phyloP scores from a whole-genome alignment of 2,329 filamentous ascomycete species.

The Amphichorda felina region DNA sequence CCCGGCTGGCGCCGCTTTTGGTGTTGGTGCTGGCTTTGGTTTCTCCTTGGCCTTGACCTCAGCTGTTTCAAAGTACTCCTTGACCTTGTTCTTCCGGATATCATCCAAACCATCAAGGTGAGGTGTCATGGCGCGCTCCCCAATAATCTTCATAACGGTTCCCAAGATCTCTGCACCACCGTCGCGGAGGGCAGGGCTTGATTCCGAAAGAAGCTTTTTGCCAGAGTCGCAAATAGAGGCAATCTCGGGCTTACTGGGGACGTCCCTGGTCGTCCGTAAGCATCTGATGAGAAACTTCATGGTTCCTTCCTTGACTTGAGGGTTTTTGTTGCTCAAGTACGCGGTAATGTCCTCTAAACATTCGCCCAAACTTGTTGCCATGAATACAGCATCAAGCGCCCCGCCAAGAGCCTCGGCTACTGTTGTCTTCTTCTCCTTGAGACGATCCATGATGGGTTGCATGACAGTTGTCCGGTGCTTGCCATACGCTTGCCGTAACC shows the following conservation, averaged over 20 bases:
- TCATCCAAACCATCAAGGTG: slow-evolving; percentile 89
- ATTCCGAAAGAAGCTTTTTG: slow-evolving; percentile 85
- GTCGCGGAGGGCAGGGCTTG: slow-evolving; percentile 71
- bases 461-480: slow-evolving; percentile 76
- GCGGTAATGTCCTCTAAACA: slow-evolving; percentile 85
- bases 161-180: slow-evolving; percentile 87
- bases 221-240: slow-evolving; percentile 75
- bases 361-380: slow-evolving; percentile 62
- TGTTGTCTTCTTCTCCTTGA: slow-evolving; percentile 93
- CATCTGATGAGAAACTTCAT: slow-evolving; percentile 88
- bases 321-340: slow-evolving; percentile 87
- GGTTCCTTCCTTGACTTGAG: slow-evolving; percentile 91
- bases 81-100: slow-evolving; percentile 89
- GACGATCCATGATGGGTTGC: slow-evolving; percentile 81
- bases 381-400: slow-evolving; percentile 63
- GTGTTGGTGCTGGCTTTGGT: slow-evolving; percentile 54
- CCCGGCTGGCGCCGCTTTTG: slow-evolving; percentile 6
- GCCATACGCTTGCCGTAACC: slow-evolving; percentile 63
- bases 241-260: slow-evolving; percentile 75
- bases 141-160: slow-evolving; percentile 97
- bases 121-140: slow-evolving; percentile 88
- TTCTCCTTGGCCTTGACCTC: slow-evolving; percentile 46
- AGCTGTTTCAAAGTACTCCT: slow-evolving; percentile 69
- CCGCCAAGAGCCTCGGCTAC: slow-evolving; percentile 81
- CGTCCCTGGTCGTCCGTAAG: slow-evolving; percentile 69